Evolutionary conservation across 116 monocot genomes (phyloP).

Genomic region (Iris pallida): DNA sequence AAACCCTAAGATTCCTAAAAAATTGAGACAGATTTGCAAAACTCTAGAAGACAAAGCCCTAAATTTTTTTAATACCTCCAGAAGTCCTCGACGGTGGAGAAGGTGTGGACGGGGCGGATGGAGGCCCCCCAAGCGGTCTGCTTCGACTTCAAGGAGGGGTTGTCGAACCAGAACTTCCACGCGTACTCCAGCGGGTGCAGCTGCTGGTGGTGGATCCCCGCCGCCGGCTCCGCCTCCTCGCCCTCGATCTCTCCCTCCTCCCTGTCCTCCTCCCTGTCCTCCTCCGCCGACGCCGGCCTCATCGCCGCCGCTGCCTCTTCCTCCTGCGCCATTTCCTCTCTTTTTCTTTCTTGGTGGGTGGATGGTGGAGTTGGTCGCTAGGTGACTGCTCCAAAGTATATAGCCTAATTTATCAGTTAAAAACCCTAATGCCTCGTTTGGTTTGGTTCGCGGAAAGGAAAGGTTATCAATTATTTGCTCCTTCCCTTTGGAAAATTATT

Average conservation of each 20-base stretch:
- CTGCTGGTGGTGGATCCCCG: neutral
- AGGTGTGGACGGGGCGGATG: slow-evolving; percentile 56
- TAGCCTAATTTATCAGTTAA: too few relatives aligned
- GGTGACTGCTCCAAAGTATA: too few relatives aligned
- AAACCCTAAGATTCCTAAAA: too few relatives aligned
- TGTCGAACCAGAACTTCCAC: slow-evolving; percentile 76
- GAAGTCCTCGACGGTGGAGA: slow-evolving; percentile 60
- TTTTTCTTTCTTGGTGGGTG: neutral
- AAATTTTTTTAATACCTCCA: slow-evolving; percentile 36
- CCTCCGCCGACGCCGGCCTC: neutral
- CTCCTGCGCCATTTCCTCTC: neutral
- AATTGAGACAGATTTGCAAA: too few relatives aligned
- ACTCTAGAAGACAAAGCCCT: too few relatives aligned
- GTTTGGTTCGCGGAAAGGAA: too few relatives aligned
- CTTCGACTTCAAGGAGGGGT: slow-evolving; percentile 33
- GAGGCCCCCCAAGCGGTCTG: slow-evolving; percentile 58
- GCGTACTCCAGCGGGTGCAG: slow-evolving; percentile 35
- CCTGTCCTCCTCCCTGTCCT: neutral
- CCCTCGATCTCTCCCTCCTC: neutral
- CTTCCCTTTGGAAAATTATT: too few relatives aligned
- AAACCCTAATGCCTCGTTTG: too few relatives aligned
- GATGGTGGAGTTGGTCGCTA: too few relatives aligned
- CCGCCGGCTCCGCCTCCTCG: neutral
- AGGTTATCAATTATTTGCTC: too few relatives aligned
- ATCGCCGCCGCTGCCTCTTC: neutral